Percentiles rank a stretch among this genome's conserved stretches.
Evolutionary conservation across 495 filamentous ascomycete species (phyloP).

Genomic region (Podospora comata): DNA sequence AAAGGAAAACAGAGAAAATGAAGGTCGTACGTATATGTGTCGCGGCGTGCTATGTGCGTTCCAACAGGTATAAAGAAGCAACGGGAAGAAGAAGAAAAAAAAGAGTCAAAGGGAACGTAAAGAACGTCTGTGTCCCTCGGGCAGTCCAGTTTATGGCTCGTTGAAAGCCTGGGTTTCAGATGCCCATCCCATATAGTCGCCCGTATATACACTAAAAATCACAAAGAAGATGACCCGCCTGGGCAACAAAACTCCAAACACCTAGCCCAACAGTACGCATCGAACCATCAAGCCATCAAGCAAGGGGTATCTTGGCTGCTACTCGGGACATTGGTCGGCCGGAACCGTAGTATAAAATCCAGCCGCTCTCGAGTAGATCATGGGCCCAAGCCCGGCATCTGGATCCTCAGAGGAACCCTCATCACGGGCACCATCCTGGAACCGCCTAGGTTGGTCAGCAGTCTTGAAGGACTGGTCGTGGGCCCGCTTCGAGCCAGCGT

Average conservation of each 20-base stretch:
- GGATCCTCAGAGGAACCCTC: constrained; percentile 20
- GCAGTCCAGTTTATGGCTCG: background rate
- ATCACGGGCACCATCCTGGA: constrained; percentile 32
- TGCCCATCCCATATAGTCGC: constrained; percentile 10
- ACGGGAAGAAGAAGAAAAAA: background rate
- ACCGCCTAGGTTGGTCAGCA: constrained; percentile 18
- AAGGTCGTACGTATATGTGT: background rate
- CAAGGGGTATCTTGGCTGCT: background rate
- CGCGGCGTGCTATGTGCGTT: background rate
- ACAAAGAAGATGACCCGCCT: background rate
- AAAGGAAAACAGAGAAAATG: background rate
- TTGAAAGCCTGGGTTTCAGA: background rate
- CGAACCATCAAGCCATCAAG: background rate
- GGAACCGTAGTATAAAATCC: constrained; percentile 8
- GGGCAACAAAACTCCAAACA: constrained; percentile 3
- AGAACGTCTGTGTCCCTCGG: constrained; percentile 7
- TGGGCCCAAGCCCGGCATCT: background rate
- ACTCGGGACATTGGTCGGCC: background rate
- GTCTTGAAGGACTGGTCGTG: constrained; percentile 29
- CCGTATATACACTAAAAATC: background rate
- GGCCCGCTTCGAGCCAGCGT: constrained; percentile 33
- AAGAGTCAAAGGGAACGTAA: background rate
- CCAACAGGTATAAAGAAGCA: background rate
- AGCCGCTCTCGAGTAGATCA: constrained; percentile 26
- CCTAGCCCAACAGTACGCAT: constrained; percentile 10